Percentiles rank a stretch among this genome's conserved stretches.
phyloP scores from a whole-genome alignment of 176 grass and related monocot species.

The Oryza rufipogon region DNA sequence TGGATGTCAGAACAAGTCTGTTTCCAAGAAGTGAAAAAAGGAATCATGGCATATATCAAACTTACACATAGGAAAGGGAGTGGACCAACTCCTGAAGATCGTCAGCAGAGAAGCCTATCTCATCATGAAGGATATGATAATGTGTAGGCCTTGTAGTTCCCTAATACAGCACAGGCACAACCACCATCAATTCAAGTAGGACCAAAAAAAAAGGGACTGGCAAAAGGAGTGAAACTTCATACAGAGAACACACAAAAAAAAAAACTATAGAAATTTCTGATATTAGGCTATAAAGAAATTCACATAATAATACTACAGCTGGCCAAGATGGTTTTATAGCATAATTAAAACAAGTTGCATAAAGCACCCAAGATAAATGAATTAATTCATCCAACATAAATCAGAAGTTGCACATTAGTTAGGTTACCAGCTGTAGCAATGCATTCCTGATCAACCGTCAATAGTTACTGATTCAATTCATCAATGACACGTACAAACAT shows the following conservation, averaged over 20 bases:
- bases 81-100: constrained; percentile 89
- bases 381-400: not conserved
- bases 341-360: not conserved
- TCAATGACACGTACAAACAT: not conserved
- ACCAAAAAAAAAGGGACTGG: not conserved
- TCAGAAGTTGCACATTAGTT: not conserved
- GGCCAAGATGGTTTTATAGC: too few species aligned
- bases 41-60: not conserved
- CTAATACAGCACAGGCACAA: constrained; percentile 29
- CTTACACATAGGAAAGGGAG: constrained; percentile 86
- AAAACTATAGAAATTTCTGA: not conserved
- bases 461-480: not conserved
- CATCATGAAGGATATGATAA: constrained; percentile 88
- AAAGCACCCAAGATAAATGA: not conserved
- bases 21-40: not conserved
- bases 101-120: constrained; percentile 79
- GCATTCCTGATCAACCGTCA: not conserved
- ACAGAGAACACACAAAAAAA: not conserved
- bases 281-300: not conserved
- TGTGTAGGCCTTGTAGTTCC: constrained; percentile 88
- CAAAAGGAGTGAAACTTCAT: not conserved
- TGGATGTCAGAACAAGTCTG: not conserved
- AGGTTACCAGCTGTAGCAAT: not conserved
- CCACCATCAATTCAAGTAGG: not conserved
- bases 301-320: not conserved